These are phyloP conservation scores for Phalaenopsis equestris DNA, from an alignment of 106 monocot species.

Conservation along the genomic window DNA sequence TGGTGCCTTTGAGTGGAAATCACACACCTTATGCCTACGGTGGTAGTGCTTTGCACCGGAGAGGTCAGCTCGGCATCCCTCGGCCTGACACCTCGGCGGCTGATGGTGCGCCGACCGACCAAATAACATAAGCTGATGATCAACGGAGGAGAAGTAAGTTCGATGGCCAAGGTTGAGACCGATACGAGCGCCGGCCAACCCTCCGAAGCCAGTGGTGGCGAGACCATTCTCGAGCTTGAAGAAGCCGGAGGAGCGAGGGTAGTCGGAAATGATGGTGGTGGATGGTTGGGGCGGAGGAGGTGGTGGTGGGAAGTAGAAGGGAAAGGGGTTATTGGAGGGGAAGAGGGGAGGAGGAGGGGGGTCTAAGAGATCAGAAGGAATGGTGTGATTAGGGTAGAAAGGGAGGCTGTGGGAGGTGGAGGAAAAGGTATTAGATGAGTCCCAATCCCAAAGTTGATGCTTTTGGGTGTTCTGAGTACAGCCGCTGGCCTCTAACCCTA, in stretches of 20 bases:
- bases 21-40: constrained; percentile 39
- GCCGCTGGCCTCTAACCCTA: not conserved
- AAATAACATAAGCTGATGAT: not conserved
- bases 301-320: not conserved
- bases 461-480: not conserved
- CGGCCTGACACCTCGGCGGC: constrained; percentile 28
- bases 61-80: constrained; percentile 35
- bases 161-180: constrained; percentile 35
- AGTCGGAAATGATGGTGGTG: not conserved
- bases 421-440: not conserved
- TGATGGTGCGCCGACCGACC: constrained; percentile 6
- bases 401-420: not conserved
- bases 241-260: not conserved
- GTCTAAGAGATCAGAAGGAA: too few species aligned
- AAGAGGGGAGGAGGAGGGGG: too few species aligned
- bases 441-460: not conserved
- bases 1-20: constrained; percentile 38
- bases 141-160: constrained; percentile 35
- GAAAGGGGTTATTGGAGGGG: not conserved
- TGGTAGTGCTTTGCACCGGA: constrained; percentile 37
- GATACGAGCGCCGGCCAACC: constrained; percentile 3
- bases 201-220: not conserved
- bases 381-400: not conserved
- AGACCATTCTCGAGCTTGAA: not conserved
- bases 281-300: not conserved